Evolutionary conservation across 2,329 filamentous ascomycete genomes (phyloP).

Genomic region (Penicillium sp.): DNA sequence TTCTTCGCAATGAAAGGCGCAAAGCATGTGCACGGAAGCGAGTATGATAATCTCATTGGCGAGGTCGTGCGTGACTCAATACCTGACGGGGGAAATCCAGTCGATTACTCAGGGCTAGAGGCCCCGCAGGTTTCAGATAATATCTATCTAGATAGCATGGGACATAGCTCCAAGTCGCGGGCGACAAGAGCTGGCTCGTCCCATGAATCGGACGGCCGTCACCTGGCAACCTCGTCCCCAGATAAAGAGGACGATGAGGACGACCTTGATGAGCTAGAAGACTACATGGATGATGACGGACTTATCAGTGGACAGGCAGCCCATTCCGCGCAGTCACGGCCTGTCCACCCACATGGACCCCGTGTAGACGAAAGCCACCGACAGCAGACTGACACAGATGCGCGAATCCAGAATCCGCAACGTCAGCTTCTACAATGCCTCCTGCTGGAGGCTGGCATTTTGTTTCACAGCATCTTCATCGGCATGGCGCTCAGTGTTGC

Average conservation of each 20-base stretch:
- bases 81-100: constrained; percentile 16
- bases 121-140: constrained; percentile 18
- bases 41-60: constrained; percentile 48
- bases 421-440: constrained; percentile 72
- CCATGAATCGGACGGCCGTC: constrained; percentile 17
- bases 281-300: constrained; percentile 26
- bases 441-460: constrained; percentile 75
- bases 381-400: constrained; percentile 27
- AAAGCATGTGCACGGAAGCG: constrained; percentile 55
- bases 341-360: constrained; percentile 13
- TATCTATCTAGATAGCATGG: constrained; percentile 22
- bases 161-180: constrained; percentile 6
- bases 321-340: constrained; percentile 10
- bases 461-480: constrained; percentile 83
- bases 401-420: constrained; percentile 56
- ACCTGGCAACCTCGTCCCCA: constrained; percentile 23
- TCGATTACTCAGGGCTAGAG: constrained; percentile 24
- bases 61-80: constrained; percentile 24
- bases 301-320: constrained; percentile 14
- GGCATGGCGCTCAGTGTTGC: constrained; percentile 82
- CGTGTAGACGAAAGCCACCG: constrained; percentile 13
- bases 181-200: constrained; percentile 10
- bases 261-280: constrained; percentile 55
- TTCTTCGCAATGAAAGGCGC: constrained; percentile 73
- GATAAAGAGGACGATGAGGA: constrained; percentile 53